Evolutionary conservation across 2,329 filamentous ascomycete genomes (phyloP).

Genomic region (Aspergillus viridinutans): DNA sequence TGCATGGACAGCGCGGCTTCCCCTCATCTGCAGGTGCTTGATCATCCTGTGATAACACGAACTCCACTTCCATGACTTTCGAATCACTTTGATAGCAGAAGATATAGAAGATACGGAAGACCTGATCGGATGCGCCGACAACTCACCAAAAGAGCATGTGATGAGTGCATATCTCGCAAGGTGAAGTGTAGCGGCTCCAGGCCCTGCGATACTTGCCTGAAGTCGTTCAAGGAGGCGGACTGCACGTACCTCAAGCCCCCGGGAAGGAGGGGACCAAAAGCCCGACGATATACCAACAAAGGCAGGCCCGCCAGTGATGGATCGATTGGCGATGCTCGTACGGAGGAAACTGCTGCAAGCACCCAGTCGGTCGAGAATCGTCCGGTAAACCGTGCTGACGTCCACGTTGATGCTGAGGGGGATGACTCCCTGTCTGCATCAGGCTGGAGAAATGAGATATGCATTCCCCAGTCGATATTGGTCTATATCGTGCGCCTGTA

Average conservation of each 20-base stretch:
- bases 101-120: neutral
- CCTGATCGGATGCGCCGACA: conserved; percentile 7
- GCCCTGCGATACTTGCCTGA: conserved; percentile 25
- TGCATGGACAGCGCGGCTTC: neutral
- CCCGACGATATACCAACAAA: conserved; percentile 5
- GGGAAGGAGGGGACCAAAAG: conserved; percentile 26
- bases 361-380: neutral
- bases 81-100: too few species aligned
- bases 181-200: conserved; percentile 26
- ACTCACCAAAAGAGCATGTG: conserved; percentile 27
- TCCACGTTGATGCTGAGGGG: neutral
- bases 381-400: neutral
- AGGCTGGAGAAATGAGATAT: neutral
- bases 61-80: neutral
- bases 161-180: conserved; percentile 28
- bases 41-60: neutral
- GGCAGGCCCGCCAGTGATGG: neutral
- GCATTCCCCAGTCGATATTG: conserved; percentile 12
- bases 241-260: conserved; percentile 27
- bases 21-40: neutral
- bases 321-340: neutral
- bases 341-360: neutral
- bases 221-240: conserved; percentile 13
- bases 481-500: conserved; percentile 18
- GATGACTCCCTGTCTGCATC: neutral